phyloP scores from a whole-genome alignment of 2,329 filamentous ascomycete genomes.

The Pseudogymnoascus sp. region DNA sequence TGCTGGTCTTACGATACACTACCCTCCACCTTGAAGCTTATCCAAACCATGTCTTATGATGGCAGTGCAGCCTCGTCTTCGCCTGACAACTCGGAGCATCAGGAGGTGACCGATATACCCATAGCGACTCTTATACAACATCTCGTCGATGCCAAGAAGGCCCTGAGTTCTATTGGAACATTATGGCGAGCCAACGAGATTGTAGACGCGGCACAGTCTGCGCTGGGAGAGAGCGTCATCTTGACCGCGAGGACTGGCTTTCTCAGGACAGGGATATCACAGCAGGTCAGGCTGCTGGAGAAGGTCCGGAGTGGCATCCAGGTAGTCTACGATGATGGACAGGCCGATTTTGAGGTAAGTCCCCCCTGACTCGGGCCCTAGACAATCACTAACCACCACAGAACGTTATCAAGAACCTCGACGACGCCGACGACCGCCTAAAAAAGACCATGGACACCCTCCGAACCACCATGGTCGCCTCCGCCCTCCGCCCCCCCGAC shows the following conservation, averaged over 20 bases:
- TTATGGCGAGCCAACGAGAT: slow-evolving; percentile 84
- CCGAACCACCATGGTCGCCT: slow-evolving; percentile 54
- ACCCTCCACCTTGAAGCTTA: background rate
- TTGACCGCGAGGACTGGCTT: slow-evolving; percentile 63
- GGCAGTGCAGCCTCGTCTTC: slow-evolving; percentile 16
- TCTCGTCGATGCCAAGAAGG: slow-evolving; percentile 79
- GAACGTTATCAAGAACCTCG: slow-evolving; percentile 53
- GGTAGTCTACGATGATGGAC: slow-evolving; percentile 47
- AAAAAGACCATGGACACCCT: slow-evolving; percentile 58
- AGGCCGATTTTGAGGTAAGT: slow-evolving; percentile 44
- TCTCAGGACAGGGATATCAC: slow-evolving; percentile 50
- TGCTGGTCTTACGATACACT: background rate
- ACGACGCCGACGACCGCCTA: slow-evolving; percentile 56
- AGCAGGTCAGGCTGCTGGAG: slow-evolving; percentile 45
- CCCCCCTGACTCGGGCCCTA: background rate
- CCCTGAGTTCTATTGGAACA: slow-evolving; percentile 71
- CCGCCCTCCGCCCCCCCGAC: slow-evolving; percentile 49
- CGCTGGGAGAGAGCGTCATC: slow-evolving; percentile 71
- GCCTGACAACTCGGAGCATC: slow-evolving; percentile 13
- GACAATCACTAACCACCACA: slow-evolving; percentile 20
- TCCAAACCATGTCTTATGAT: background rate
- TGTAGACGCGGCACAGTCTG: slow-evolving; percentile 62
- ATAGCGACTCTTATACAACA: slow-evolving; percentile 76
- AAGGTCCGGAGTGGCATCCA: slow-evolving; percentile 44
- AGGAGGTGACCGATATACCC: slow-evolving; percentile 26